A percentile compares a stretch with the other conserved stretches of the same genome.
These are phyloP conservation scores for Penicillium cinerascens DNA, from an alignment of 495 filamentous ascomycete genomes.

Conservation along the genomic window DNA sequence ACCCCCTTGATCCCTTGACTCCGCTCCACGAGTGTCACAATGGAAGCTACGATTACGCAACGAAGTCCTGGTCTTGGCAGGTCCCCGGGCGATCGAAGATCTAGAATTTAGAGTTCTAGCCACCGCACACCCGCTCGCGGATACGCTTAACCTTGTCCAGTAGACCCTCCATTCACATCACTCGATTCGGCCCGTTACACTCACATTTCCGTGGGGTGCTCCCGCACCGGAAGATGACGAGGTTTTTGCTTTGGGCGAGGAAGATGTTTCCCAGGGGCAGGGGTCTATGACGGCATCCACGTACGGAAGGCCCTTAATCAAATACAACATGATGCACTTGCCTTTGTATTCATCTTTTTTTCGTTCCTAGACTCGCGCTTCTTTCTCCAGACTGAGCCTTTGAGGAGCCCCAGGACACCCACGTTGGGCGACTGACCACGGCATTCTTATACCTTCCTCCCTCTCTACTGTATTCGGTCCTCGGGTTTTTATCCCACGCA, in stretches of 20 bases:
- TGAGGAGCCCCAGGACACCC: slow-evolving; percentile 15
- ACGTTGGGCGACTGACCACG: slow-evolving; percentile 15
- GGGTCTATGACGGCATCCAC: slow-evolving; percentile 31
- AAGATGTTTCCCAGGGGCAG: slow-evolving; percentile 4
- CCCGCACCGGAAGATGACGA: slow-evolving; percentile 5
- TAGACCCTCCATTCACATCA: neutral
- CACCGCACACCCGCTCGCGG: slow-evolving; percentile 1
- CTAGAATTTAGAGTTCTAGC: slow-evolving; percentile 8
- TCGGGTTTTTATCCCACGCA: slow-evolving; percentile 2
- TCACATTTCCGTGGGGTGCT: slow-evolving; percentile 7
- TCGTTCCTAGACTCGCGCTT: neutral
- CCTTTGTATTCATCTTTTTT: slow-evolving; percentile 4
- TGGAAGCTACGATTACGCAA: slow-evolving; percentile 8
- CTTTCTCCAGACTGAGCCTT: slow-evolving; percentile 7
- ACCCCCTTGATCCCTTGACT: neutral
- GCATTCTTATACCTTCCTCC: neutral
- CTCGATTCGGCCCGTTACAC: slow-evolving; percentile 24
- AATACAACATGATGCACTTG: slow-evolving; percentile 15
- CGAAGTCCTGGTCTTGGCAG: neutral
- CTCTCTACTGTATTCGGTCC: neutral
- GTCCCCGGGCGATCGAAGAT: slow-evolving; percentile 3
- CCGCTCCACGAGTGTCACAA: slow-evolving; percentile 9
- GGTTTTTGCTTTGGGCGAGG: slow-evolving; percentile 17
- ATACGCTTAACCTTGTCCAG: neutral
- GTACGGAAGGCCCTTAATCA: neutral